Evolutionary conservation across 140 eudicot species (phyloP).

Genomic region (Senecio squalidus): DNA sequence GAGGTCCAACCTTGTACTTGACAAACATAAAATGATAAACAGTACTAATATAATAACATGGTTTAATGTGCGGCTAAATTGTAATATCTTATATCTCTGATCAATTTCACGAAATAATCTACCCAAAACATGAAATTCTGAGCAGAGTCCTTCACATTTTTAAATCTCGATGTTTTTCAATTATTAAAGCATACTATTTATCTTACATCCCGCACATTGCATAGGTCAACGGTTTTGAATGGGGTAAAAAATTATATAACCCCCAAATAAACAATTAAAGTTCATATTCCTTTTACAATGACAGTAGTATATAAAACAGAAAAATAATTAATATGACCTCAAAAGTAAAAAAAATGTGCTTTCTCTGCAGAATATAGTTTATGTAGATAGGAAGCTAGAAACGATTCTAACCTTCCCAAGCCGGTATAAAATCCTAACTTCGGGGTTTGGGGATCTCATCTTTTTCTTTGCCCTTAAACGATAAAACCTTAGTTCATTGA

Average conservation of each 20-base stretch:
- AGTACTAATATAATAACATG: no score
- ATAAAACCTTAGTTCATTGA: slow-evolving; percentile 78
- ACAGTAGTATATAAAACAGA: neutral
- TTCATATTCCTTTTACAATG: neutral
- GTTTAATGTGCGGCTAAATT: no score
- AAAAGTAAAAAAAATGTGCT: neutral
- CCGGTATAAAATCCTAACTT: slow-evolving; percentile 72
- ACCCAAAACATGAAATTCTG: no score
- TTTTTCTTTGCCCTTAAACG: slow-evolving; percentile 91
- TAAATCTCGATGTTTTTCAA: no score
- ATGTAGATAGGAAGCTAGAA: slow-evolving; percentile 9
- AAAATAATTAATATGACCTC: slow-evolving; percentile 3
- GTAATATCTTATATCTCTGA: no score
- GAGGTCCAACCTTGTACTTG: neutral
- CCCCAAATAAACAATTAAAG: neutral
- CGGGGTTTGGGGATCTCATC: slow-evolving; percentile 93
- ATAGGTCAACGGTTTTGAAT: neutral
- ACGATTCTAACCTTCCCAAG: slow-evolving; percentile 67
- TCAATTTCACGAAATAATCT: no score
- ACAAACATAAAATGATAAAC: neutral
- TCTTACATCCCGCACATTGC: neutral
- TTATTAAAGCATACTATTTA: neutral
- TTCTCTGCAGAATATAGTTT: neutral
- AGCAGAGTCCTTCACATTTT: no score
- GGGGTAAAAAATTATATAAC: neutral